A percentile compares a stretch with the other conserved stretches of the same genome.
Conservation (phyloP, 2,329 filamentous ascomycete species). For the Sarocladium strictum region DNA sequence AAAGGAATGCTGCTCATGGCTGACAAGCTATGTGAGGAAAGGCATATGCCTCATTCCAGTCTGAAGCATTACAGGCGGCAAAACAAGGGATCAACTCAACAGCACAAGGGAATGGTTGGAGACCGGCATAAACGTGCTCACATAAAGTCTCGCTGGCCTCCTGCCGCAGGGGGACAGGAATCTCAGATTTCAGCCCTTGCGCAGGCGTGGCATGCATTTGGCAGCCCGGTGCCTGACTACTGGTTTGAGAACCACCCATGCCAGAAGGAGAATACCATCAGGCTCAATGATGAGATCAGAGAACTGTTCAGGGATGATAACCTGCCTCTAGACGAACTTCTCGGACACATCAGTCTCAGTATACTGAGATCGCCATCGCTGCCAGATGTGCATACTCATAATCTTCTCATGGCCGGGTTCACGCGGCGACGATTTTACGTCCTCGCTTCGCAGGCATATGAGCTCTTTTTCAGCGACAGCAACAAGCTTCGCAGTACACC, state of each 20-base stretch:
- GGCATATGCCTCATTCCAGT: not conserved
- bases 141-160: not conserved
- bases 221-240: not conserved
- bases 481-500: slow-evolving; percentile 2
- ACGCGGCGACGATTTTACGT: slow-evolving; percentile 24
- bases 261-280: slow-evolving; percentile 16
- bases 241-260: not conserved
- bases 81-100: not conserved
- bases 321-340: slow-evolving; percentile 25
- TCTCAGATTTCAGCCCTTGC: not conserved
- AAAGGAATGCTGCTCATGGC: not conserved
- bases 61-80: not conserved
- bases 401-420: slow-evolving; percentile 64
- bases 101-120: not conserved
- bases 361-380: slow-evolving; percentile 55
- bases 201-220: not conserved
- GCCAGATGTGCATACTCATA: slow-evolving; percentile 65
- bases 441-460: not conserved
- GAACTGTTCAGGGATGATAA: slow-evolving; percentile 19
- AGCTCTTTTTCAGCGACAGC: slow-evolving; percentile 1
- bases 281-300: slow-evolving; percentile 25
- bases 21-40: not conserved
- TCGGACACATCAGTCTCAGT: slow-evolving; percentile 53
- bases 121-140: not conserved
- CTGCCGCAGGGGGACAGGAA: not conserved